Evolutionary conservation across 1,284 basidiomycete genomes (phyloP), one percentile per base, ranked within the genome.

Genomic region (Mixia osmundae): DNA sequence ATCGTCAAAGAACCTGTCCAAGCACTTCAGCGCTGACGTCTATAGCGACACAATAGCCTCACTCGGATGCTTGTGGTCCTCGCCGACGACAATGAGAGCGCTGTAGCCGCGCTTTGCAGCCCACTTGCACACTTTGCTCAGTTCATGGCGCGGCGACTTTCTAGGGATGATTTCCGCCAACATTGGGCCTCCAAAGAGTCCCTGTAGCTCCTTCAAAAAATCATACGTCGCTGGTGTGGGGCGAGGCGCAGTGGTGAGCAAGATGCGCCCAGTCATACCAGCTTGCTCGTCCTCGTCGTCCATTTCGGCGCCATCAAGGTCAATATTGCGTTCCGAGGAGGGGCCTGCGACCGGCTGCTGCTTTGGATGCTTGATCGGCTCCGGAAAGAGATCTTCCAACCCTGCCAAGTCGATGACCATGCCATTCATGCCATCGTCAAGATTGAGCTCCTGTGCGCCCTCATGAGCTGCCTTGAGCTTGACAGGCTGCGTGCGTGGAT

Each of bases 41-140:
- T n/a, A 6, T 30, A 10, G 42, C 33, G 14, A 24, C 31, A 41
- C 18, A 25, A 10, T 22, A 25, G 7, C 67, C 78, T 56, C 49
- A 87, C 85, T 89, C 9, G 80, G 76, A 51, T 72, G 73, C 34
- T 57, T 69, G 36, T 50, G 75, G 49, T 94, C 78, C 56, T 97
- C 91, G 47, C 94, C 94, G 16, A 97, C 77, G 4, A 97, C 80
- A 37, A 82, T 64, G 45, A 97, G 59, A 45, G 85, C 82, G 36
- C 71, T 74, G 54, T 80, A 99, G 2, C 73, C 74, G 48, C 91
- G 62, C 33, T 72, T 75, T 3, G 76, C 73, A 15, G 85, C 83
- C 91, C 91, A 97, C 2, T 75, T 70, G 25, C 87, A 80, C 47
- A 99, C 83, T 47, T 75, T 67, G 1, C 85, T 85, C 44, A 97